Conservation (phyloP, 345 rosid species). For the Fremontodendron californicum region DNA sequence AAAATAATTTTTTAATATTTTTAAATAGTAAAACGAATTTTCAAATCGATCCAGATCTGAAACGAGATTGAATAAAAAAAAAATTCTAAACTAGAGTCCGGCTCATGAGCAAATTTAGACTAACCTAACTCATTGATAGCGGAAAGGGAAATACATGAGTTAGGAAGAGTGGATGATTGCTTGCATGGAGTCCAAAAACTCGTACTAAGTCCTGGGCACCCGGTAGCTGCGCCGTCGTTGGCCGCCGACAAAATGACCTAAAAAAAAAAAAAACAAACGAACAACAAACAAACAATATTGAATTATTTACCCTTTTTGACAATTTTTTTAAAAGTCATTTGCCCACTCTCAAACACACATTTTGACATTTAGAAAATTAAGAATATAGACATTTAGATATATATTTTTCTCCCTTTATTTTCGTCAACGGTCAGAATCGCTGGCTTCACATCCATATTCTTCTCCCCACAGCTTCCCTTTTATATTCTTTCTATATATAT, state of each 20-base stretch:
- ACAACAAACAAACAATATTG: background rate
- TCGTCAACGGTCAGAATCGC: slow-evolving; percentile 77
- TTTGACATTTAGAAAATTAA: background rate
- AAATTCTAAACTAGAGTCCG: too few species aligned
- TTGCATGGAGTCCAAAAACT: background rate
- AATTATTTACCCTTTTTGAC: background rate
- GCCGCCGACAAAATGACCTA: background rate
- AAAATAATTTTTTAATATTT: too few species aligned
- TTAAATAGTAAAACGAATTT: too few species aligned
- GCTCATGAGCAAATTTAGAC: too few species aligned
- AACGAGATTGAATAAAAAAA: too few species aligned
- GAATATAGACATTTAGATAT: too few species aligned
- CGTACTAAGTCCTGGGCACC: background rate
- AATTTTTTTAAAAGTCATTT: background rate
- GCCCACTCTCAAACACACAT: background rate
- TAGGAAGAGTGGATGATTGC: too few species aligned
- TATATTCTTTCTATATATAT: background rate
- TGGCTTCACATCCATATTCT: slow-evolving; percentile 29
- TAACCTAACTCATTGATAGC: too few species aligned
- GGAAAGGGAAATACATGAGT: too few species aligned
- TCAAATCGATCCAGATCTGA: too few species aligned
- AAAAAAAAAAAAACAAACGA: background rate
- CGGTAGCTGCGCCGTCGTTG: background rate
- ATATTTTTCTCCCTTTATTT: background rate
- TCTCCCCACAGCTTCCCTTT: background rate